Evolutionary conservation across 805 yeast genomes (phyloP), one percentile per base, ranked within the genome.

Genomic region (Ogataea naganishii): DNA sequence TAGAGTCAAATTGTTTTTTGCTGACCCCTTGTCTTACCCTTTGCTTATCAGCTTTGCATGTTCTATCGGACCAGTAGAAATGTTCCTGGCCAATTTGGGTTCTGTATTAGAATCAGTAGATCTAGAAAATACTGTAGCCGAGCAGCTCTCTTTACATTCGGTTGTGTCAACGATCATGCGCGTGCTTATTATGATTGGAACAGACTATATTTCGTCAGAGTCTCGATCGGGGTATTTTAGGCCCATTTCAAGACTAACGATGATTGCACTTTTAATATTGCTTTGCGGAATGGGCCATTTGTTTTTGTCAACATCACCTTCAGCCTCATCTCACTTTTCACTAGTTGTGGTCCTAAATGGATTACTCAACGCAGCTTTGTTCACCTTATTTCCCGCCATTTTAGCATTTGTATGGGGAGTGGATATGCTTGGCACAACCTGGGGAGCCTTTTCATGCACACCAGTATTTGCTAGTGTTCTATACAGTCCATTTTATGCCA

Each of bases 371-470:
- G 96, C 97, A 19, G 83, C 88, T 0, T 49, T 83, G 4, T 89
- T 84, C 59, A 86, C 97, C 0, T 56, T 84, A 5, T 82, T 75
- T 43, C 97, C 98, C 3, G 80, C 95, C 0, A 65, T 86, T 10
- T 73, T 86, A 11, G 79, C 94, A 2, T 64, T 78, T 4, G 72
- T 82, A 3, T 92, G 95, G 86, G 96, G 96, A 0, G 68, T 81
- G 14, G 86, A 81, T 24, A 69, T 82, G 20, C 74, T 89, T 54
- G 97, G 96, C 0, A 81, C 95, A 3, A 81, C 89, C 2, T 89
- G 95, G 84, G 96, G 96, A 3, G 62, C 80, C 16, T 82, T 85
- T 50, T 79, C 85, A 69, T 66, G 82, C 20, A 92, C 94, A 0
- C 95, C 96, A 3, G 35, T 20, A 11, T 15, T 23, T 10, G 30